phyloP scores from a whole-genome alignment of 306 rosid species.

The Medicago arabica region DNA sequence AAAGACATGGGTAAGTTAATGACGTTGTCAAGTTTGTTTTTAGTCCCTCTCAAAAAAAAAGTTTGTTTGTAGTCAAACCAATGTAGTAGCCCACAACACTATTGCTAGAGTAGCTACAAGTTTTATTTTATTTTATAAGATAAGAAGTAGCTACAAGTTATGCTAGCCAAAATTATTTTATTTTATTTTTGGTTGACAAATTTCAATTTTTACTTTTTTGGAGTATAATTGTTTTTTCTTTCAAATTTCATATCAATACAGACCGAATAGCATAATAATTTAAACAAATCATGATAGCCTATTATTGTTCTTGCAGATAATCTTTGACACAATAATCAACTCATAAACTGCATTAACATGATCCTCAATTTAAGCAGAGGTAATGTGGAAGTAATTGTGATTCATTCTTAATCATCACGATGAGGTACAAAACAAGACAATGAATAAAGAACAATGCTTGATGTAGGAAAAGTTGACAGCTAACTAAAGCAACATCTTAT shows the following conservation, averaged over 20 bases:
- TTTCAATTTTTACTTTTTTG: neutral
- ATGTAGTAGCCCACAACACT: neutral
- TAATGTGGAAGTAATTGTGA: constrained; percentile 33
- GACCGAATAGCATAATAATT: neutral
- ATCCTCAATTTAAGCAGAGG: constrained; percentile 39
- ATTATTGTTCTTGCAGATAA: neutral
- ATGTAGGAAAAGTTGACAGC: constrained; percentile 54
- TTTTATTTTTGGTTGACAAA: neutral
- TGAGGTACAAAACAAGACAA: constrained; percentile 45
- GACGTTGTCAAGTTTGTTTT: neutral
- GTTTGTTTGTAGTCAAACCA: neutral
- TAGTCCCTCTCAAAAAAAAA: neutral
- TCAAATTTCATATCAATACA: neutral
- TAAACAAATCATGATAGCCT: neutral
- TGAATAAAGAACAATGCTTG: constrained; percentile 37
- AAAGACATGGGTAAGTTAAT: neutral
- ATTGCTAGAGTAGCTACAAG: neutral
- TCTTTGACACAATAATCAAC: constrained; percentile 15
- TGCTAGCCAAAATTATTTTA: neutral
- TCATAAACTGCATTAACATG: constrained; percentile 36
- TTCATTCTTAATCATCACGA: constrained; percentile 33
- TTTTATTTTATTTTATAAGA: too few relatives aligned
- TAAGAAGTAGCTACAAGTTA: neutral
- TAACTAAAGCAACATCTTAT: constrained; percentile 44
- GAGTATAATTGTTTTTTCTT: neutral